Percentiles rank a stretch among this genome's conserved stretches.
phyloP scores from a whole-genome alignment of 2,329 filamentous ascomycete species.

The Pestalotiopsis sp. region DNA sequence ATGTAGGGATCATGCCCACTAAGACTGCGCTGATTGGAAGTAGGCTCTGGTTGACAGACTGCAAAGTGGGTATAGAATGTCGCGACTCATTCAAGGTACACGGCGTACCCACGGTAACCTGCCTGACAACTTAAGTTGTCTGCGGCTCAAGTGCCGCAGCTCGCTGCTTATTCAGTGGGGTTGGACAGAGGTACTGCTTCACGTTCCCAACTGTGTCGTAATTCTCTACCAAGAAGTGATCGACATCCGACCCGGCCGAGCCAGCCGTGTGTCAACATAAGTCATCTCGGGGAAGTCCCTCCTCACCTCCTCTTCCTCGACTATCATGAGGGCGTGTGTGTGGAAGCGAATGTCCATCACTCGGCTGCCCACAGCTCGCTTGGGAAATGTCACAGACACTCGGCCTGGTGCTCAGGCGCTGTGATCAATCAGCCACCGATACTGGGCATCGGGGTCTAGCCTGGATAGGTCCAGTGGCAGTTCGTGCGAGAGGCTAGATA shows the following conservation, averaged over 20 bases:
- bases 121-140: neutral
- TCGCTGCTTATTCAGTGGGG: conserved; percentile 1
- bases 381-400: neutral
- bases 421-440: neutral
- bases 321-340: too few species aligned
- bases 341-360: neutral
- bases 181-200: neutral
- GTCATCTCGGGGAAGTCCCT: neutral
- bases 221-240: neutral
- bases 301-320: neutral
- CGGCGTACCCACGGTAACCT: neutral
- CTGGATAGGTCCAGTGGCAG: neutral
- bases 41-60: neutral
- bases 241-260: neutral
- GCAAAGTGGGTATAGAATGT: neutral
- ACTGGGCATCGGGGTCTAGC: neutral
- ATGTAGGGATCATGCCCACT: neutral
- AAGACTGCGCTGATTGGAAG: neutral
- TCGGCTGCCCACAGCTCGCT: neutral
- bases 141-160: neutral
- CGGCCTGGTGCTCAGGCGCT: neutral
- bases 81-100: neutral
- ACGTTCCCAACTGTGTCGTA: neutral
- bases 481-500: neutral
- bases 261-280: neutral